A percentile compares a stretch with the other conserved stretches of the same genome.
phyloP scores from a whole-genome alignment of 2,329 filamentous ascomycete genomes.

The Botryotinia calthae region DNA sequence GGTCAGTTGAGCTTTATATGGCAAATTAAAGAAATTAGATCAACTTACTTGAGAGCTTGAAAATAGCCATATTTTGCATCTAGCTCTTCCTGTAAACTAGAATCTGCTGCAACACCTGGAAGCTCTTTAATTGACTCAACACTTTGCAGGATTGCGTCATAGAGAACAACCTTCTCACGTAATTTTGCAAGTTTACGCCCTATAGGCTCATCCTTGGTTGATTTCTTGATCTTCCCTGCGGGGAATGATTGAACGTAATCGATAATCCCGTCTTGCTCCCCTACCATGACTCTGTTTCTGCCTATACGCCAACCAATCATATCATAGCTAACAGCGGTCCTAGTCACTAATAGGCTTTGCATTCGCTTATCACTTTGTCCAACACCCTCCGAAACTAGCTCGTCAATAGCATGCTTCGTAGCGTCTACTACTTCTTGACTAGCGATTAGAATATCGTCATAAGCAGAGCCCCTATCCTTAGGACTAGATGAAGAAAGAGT shows the following conservation, averaged over 20 bases:
- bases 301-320: conserved; percentile 94
- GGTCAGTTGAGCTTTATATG: conserved; percentile 18
- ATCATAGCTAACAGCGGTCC: conserved; percentile 90
- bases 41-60: conserved; percentile 73
- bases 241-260: conserved; percentile 51
- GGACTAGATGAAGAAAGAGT: conserved; percentile 49
- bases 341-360: conserved; percentile 89
- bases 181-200: conserved; percentile 76
- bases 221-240: conserved; percentile 52
- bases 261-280: conserved; percentile 72
- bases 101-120: conserved; percentile 84
- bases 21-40: not conserved
- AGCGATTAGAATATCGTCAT: conserved; percentile 85
- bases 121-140: conserved; percentile 87
- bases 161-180: conserved; percentile 83
- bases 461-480: conserved; percentile 76
- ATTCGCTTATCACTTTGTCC: conserved; percentile 80
- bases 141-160: conserved; percentile 87
- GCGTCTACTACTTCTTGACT: conserved; percentile 94
- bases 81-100: conserved; percentile 72
- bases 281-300: conserved; percentile 83
- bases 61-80: conserved; percentile 80
- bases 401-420: conserved; percentile 89
- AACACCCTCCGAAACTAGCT: conserved; percentile 78
- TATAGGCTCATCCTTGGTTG: conserved; percentile 59